phyloP scores from a whole-genome alignment of 2,329 filamentous ascomycete genomes.

The Cylindrodendrum hubeiense region DNA sequence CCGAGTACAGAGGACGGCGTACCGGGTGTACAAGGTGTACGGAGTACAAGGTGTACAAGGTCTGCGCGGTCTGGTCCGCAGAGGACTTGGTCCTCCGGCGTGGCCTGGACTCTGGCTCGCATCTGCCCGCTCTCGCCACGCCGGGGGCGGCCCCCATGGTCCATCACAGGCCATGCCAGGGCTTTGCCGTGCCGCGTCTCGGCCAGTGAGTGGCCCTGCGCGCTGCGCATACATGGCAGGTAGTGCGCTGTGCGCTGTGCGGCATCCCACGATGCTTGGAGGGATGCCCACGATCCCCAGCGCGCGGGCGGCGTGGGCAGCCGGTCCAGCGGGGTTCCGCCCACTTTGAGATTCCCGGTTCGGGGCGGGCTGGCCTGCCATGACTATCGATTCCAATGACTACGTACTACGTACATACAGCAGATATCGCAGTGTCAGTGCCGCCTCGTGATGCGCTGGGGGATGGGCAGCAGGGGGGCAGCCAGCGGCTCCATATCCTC shows the following conservation, averaged over 20 bases:
- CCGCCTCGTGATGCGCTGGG: conserved; percentile 29
- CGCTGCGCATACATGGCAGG: no score
- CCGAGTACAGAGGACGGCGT: conserved; percentile 5
- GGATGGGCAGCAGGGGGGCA: conserved; percentile 18
- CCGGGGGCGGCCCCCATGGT: not conserved
- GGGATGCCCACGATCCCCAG: not conserved
- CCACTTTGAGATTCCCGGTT: not conserved
- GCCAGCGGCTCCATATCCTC: conserved; percentile 9
- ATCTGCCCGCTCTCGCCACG: not conserved
- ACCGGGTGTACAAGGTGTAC: conserved; percentile 4
- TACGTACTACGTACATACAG: no score
- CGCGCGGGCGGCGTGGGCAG: conserved; percentile 4
- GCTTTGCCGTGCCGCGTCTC: not conserved
- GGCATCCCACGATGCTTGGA: conserved; percentile 21
- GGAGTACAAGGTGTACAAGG: not conserved
- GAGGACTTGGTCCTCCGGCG: not conserved
- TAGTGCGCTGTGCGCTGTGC: not conserved
- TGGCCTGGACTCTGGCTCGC: conserved; percentile 3
- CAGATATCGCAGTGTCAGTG: conserved; percentile 20
- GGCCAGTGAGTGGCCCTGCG: no score
- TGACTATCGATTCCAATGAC: conserved; percentile 16
- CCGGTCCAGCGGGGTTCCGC: conserved; percentile 29
- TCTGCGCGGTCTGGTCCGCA: not conserved
- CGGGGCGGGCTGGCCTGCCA: conserved; percentile 11
- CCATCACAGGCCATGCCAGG: not conserved